These are phyloP conservation scores for Cladobotryum mycophilum DNA, from an alignment of 2,329 filamentous ascomycete species.

Conservation along the genomic window DNA sequence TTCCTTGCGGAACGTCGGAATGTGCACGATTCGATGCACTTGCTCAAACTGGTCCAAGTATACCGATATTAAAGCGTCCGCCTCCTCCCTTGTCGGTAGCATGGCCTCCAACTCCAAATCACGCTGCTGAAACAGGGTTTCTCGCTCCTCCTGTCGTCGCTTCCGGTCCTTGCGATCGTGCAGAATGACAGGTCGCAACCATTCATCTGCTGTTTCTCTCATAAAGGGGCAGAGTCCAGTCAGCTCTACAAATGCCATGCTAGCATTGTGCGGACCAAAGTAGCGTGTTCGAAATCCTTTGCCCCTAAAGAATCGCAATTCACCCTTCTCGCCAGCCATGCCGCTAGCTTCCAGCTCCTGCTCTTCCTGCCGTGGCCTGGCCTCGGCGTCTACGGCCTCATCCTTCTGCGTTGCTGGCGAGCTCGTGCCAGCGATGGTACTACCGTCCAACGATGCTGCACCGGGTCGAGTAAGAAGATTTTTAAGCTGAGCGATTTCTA, in stretches of 20 bases:
- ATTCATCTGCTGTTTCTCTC: slow-evolving; percentile 56
- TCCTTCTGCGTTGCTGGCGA: slow-evolving; percentile 43
- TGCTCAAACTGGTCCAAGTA: slow-evolving; percentile 52
- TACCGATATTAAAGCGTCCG: slow-evolving; percentile 42
- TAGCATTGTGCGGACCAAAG: slow-evolving; percentile 55
- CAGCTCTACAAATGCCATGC: slow-evolving; percentile 53
- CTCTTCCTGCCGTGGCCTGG: slow-evolving; percentile 29
- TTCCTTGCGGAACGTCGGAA: slow-evolving; percentile 51
- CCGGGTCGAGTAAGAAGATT: slow-evolving; percentile 41
- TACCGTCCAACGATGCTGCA: slow-evolving; percentile 42
- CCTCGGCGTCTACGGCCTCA: slow-evolving; percentile 27
- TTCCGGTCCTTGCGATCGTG: slow-evolving; percentile 50
- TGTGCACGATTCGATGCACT: slow-evolving; percentile 52
- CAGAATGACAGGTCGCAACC: slow-evolving; percentile 52
- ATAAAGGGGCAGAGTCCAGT: slow-evolving; percentile 54
- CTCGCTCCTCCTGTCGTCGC: slow-evolving; percentile 46
- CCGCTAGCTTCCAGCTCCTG: slow-evolving; percentile 36
- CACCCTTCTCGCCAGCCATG: slow-evolving; percentile 40
- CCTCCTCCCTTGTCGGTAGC: slow-evolving; percentile 41
- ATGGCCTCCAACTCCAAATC: slow-evolving; percentile 46
- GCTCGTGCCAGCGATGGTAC: slow-evolving; percentile 40
- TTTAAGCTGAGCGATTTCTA: slow-evolving; percentile 53
- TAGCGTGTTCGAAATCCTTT: slow-evolving; percentile 56
- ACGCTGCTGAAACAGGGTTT: slow-evolving; percentile 41
- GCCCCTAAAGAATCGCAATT: slow-evolving; percentile 52